Base-by-base conservation (phyloP, 2,329 filamentous ascomycete species). In the Cephalotrichum gorgonifer region DNA sequence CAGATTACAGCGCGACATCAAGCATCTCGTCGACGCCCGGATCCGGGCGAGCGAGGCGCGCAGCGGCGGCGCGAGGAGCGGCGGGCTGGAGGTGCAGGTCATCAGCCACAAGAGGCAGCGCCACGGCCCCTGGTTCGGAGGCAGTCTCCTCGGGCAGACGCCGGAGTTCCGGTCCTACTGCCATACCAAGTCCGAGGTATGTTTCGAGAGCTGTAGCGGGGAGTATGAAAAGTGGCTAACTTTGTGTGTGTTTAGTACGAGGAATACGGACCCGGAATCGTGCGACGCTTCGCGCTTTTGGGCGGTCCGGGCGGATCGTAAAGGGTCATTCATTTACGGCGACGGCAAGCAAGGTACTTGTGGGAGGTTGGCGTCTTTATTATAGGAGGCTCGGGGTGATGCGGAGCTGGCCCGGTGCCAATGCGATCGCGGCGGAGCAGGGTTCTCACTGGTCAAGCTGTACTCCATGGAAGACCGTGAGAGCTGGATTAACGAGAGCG, bases 91-190 rank as follows among this genome's bases (percentile, higher is more conserved):
- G 49, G 93, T 98, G 30, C 89, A 95, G 64, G 93, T 98, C 57
- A 94, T 98, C 57, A 88, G 89, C 43, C 93, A 98, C 75, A 96
- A 95, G 78, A 79, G 93, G 65, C 93, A 98, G 77, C 78, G 91
- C 62, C 91, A 98, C 65, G 93, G 93, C 17, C 93, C 93, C 28
- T 98, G 93, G 93, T 98, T 98, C 64, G 93, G 93, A 66, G 93
- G 93, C 58, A 95, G 88, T 71, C 75, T 98, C 69, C 75, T 98
- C 53, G 94, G 91, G 49, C 91, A 97, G 73, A 98, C 93, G 6
- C 91, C 94, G 4, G 94, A 98, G 69, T 98, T 98, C 77, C 82
- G 88, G 65, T 96, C 89, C 63, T 98, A 97, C 72, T 98, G 93
- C 73, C 94, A 98, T 70, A 98, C 87, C 50, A 93, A 93, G 74